These are phyloP conservation scores for Chlamydomonas urium DNA, from an alignment of 139 green algal species.

Conservation along the genomic window DNA sequence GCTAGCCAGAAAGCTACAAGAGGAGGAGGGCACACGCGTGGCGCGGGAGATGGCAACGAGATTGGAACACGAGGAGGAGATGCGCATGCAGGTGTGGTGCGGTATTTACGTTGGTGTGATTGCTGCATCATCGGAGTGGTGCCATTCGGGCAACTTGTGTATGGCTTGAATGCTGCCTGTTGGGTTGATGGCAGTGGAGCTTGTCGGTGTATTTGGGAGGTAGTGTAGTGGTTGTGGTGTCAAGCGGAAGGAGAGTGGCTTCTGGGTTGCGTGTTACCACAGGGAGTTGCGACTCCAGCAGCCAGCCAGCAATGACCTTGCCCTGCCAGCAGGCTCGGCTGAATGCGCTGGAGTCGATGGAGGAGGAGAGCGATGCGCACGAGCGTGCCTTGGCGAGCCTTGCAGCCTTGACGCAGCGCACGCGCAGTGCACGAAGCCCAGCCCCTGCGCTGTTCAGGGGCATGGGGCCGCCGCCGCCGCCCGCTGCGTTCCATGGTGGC, in stretches of 20 bases:
- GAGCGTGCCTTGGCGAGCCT: background rate
- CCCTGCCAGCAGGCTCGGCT: background rate
- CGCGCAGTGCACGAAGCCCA: background rate
- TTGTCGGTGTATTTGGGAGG: background rate
- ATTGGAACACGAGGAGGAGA: background rate
- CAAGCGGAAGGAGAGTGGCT: background rate
- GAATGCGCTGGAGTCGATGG: conserved; percentile 5
- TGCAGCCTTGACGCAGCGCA: background rate
- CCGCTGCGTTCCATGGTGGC: background rate
- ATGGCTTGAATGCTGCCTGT: background rate
- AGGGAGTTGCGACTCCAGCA: background rate
- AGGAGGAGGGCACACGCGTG: conserved; percentile 12
- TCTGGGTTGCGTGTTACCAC: background rate
- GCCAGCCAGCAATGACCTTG: background rate
- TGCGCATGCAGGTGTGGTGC: background rate
- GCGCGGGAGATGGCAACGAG: background rate
- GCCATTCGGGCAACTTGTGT: background rate
- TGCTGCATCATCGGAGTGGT: background rate
- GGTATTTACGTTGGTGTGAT: background rate
- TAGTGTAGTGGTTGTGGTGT: no score
- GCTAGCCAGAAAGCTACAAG: conserved; percentile 18
- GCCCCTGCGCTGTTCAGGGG: background rate
- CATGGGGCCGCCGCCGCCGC: background rate
- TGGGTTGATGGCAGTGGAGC: background rate
- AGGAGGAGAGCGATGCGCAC: conserved; percentile 6